phyloP scores from a whole-genome alignment of 2,329 filamentous ascomycete species.

The Biscogniauxia mediterranea region DNA sequence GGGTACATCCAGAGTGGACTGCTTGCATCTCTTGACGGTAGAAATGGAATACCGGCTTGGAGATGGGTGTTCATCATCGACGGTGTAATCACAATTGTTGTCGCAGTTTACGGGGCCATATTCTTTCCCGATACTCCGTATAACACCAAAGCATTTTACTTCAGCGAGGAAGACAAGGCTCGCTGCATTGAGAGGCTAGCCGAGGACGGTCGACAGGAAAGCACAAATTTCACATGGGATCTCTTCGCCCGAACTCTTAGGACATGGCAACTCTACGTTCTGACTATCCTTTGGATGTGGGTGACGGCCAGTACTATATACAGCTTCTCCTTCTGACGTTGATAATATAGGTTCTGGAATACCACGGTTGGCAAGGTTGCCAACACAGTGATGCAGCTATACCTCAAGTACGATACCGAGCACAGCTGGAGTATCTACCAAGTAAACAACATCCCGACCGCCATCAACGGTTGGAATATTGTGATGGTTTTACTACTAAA shows the following conservation, averaged over 20 bases:
- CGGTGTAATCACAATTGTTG: conserved; percentile 51
- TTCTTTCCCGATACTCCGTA: conserved; percentile 50
- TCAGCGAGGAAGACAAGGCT: conserved; percentile 35
- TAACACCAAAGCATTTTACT: conserved; percentile 37
- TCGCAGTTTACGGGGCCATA: conserved; percentile 50
- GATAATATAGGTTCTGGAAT: conserved; percentile 24
- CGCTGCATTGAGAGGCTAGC: conserved; percentile 39
- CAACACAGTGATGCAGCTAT: conserved; percentile 30
- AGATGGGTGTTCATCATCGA: conserved; percentile 40
- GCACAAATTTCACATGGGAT: conserved; percentile 22
- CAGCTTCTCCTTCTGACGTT: background rate
- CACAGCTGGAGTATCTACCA: conserved; percentile 29
- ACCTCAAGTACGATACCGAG: conserved; percentile 27
- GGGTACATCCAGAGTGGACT: conserved; percentile 54
- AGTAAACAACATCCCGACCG: conserved; percentile 31
- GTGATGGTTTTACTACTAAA: conserved; percentile 27
- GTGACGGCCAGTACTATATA: background rate
- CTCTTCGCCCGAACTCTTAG: conserved; percentile 22
- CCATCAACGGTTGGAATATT: conserved; percentile 32
- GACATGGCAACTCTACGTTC: conserved; percentile 29
- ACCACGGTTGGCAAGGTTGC: conserved; percentile 29
- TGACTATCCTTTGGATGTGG: conserved; percentile 29
- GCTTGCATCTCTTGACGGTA: conserved; percentile 39
- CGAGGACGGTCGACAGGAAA: conserved; percentile 27
- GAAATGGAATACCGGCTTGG: conserved; percentile 49